These are phyloP conservation scores for Caloboletus inedulis DNA, from an alignment of 1,284 basidiomycete species.

Conservation along the genomic window DNA sequence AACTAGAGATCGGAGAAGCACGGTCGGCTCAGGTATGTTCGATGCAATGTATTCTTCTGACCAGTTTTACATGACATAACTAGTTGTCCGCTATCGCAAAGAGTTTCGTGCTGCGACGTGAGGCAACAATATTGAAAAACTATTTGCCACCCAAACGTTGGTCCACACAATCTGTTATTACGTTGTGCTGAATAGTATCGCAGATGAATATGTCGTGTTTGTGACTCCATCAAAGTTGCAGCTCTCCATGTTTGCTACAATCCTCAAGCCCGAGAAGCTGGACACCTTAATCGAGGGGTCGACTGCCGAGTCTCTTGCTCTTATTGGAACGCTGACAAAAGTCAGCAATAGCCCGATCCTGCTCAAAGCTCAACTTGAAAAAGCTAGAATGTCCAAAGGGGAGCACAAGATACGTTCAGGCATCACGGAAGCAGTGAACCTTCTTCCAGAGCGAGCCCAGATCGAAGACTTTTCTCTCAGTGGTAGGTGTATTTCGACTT, in stretches of 20 bases:
- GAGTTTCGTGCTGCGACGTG: constrained; percentile 89
- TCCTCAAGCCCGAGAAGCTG: constrained; percentile 67
- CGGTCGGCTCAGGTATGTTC: constrained; percentile 63
- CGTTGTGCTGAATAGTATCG: constrained; percentile 4
- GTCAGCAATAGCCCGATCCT: constrained; percentile 93
- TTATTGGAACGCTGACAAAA: constrained; percentile 82
- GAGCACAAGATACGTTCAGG: constrained; percentile 46
- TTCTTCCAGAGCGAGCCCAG: constrained; percentile 63
- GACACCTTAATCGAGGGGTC: constrained; percentile 64
- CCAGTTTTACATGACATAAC: constrained; percentile 1
- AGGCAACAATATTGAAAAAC: constrained; percentile 75
- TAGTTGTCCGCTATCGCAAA: constrained; percentile 77
- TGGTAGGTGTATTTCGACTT: constrained; percentile 44
- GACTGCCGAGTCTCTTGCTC: constrained; percentile 77
- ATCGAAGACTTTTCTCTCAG: constrained; percentile 74
- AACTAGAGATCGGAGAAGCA: constrained; percentile 72
- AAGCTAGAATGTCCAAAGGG: constrained; percentile 32
- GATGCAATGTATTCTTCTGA: not conserved
- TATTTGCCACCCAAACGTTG: constrained; percentile 90
- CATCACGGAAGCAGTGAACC: constrained; percentile 58
- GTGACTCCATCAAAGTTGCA: constrained; percentile 83
- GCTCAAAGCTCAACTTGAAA: constrained; percentile 54
- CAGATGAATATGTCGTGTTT: constrained; percentile 94
- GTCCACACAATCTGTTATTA: constrained; percentile 21
- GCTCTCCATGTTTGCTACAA: constrained; percentile 72